These are phyloP conservation scores for Phytophthora tubulina DNA, from an alignment of 352 stramenopile genomes.

Conservation along the genomic window DNA sequence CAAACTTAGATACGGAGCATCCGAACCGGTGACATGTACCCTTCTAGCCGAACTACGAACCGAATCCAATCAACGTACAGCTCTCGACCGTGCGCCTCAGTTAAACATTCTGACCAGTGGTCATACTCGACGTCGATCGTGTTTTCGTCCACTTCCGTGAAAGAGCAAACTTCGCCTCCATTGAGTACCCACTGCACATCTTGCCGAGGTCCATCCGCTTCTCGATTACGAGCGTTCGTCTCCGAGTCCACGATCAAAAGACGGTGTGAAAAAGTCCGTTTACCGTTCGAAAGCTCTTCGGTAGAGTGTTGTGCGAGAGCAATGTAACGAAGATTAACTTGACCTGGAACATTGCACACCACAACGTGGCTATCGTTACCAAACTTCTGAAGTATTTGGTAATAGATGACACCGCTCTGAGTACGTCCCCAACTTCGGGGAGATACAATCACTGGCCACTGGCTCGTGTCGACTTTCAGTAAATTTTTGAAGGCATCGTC, in stretches of 20 bases:
- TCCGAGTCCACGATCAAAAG: not conserved
- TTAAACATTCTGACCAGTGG: not conserved
- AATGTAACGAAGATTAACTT: conserved; percentile 4
- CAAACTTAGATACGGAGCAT: too few relatives aligned
- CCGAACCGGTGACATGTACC: too few relatives aligned
- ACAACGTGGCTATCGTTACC: not conserved
- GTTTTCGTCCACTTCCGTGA: not conserved
- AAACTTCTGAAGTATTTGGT: not conserved
- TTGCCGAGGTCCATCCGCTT: not conserved
- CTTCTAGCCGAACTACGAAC: not conserved
- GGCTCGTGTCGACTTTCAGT: not conserved
- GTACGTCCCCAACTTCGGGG: not conserved
- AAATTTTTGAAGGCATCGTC: not conserved
- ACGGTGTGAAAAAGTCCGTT: not conserved
- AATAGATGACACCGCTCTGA: not conserved
- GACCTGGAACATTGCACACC: not conserved
- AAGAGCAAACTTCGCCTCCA: not conserved
- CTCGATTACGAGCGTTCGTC: not conserved
- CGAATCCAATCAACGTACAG: conserved; percentile 3
- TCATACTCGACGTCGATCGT: not conserved
- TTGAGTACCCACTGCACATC: conserved; percentile 4
- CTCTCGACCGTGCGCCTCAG: not conserved
- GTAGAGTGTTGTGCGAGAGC: not conserved
- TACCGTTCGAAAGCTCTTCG: not conserved
- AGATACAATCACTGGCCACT: conserved; percentile 1